phyloP scores from a whole-genome alignment of 139 green algal species.

The Marvania coccoides region DNA sequence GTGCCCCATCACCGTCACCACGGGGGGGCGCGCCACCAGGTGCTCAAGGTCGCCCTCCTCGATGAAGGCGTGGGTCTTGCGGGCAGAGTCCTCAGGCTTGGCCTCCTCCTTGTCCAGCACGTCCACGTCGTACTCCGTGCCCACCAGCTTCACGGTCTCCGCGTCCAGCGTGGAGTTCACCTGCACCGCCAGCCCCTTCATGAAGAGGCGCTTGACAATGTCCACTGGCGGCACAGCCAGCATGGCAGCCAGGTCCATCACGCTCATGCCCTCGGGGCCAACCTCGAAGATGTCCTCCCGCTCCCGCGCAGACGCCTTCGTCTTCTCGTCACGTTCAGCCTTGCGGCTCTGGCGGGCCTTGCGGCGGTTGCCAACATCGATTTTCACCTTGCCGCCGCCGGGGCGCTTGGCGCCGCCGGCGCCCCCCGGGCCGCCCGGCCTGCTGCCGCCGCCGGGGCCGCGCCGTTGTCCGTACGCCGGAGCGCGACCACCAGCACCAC shows the following conservation, averaged over 20 bases:
- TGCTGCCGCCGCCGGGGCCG: neutral
- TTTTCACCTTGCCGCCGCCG: neutral
- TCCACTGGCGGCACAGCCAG: slow-evolving; percentile 74
- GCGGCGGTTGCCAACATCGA: slow-evolving; percentile 22
- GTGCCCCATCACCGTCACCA: slow-evolving; percentile 99
- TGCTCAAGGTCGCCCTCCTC: slow-evolving; percentile 75
- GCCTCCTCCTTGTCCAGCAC: slow-evolving; percentile 51
- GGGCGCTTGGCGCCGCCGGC: no score
- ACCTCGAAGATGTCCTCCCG: slow-evolving; percentile 94
- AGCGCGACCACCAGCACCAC: neutral
- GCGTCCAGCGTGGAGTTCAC: slow-evolving; percentile 79
- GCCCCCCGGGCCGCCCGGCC: neutral
- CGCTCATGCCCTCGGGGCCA: slow-evolving; percentile 73
- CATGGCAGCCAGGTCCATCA: slow-evolving; percentile 69
- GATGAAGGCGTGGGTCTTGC: slow-evolving; percentile 60
- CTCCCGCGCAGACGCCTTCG: slow-evolving; percentile 25
- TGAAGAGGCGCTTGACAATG: slow-evolving; percentile 90
- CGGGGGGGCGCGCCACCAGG: slow-evolving; percentile 65
- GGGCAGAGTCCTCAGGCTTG: slow-evolving; percentile 27
- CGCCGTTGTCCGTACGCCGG: neutral
- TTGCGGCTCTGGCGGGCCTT: slow-evolving; percentile 38
- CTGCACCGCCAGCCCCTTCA: slow-evolving; percentile 89
- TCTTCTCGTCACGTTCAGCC: slow-evolving; percentile 30
- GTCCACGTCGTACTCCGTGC: slow-evolving; percentile 27
- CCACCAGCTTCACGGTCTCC: slow-evolving; percentile 45